Evolutionary conservation across 257 asterid genomes (phyloP).

Genomic region (Handroanthus guayacan): DNA sequence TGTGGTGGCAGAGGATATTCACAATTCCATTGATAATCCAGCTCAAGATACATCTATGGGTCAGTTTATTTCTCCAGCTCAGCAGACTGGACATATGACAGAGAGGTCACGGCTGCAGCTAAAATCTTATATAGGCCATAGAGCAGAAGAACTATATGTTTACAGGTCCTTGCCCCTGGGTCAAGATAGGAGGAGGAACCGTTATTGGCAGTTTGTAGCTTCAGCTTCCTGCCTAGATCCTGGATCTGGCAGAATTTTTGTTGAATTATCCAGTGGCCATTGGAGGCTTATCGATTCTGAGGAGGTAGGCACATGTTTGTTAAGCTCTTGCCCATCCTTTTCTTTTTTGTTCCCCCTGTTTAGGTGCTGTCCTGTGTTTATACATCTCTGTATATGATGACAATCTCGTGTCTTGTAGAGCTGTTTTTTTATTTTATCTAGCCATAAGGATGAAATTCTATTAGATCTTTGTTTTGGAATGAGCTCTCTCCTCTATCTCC

Average conservation of each 20-base stretch:
- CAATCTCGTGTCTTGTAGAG: not conserved
- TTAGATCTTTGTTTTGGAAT: slow-evolving; percentile 16
- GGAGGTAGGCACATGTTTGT: slow-evolving; percentile 58
- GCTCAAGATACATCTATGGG: slow-evolving; percentile 49
- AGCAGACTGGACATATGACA: slow-evolving; percentile 74
- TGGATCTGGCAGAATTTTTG: slow-evolving; percentile 92
- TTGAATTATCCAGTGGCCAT: slow-evolving; percentile 73
- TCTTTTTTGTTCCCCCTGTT: not conserved
- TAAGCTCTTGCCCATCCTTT: not conserved
- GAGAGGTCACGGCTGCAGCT: slow-evolving; percentile 94
- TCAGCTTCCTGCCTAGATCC: slow-evolving; percentile 87
- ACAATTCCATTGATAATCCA: slow-evolving; percentile 45
- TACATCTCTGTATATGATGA: not conserved
- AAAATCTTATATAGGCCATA: slow-evolving; percentile 89
- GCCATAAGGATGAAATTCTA: not conserved
- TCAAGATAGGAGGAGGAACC: slow-evolving; percentile 95
- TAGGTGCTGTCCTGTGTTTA: not conserved
- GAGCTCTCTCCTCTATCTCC: not conserved
- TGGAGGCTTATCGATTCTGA: slow-evolving; percentile 90
- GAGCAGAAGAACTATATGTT: slow-evolving; percentile 85
- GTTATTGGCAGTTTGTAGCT: slow-evolving; percentile 94
- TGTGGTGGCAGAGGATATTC: slow-evolving; percentile 51
- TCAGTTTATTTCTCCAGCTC: slow-evolving; percentile 58
- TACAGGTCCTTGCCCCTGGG: slow-evolving; percentile 97
- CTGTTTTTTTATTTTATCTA: not conserved